A percentile compares a stretch with the other conserved stretches of the same genome.
phyloP scores from a whole-genome alignment of 345 rosid species.

The Rhodomyrtus tomentosa region DNA sequence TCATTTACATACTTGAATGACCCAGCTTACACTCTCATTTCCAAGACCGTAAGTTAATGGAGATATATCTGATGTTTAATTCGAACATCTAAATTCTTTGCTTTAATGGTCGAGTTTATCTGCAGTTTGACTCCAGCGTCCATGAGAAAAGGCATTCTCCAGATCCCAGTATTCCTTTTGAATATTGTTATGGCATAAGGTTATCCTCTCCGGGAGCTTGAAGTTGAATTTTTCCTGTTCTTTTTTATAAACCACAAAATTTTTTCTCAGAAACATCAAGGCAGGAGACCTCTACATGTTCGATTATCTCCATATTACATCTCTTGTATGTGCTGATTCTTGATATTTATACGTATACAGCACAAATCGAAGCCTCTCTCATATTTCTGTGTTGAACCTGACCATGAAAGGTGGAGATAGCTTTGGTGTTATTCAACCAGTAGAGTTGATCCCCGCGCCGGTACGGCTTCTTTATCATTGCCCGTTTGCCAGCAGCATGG shows the following conservation, averaged over 20 bases:
- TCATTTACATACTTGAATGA: slow-evolving; percentile 77
- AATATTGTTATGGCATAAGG: slow-evolving; percentile 71
- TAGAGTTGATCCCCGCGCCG: slow-evolving; percentile 14
- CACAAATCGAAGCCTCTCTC: slow-evolving; percentile 21
- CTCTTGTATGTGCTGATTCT: not conserved
- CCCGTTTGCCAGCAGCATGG: not conserved
- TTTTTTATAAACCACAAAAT: slow-evolving; percentile 12
- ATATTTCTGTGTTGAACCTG: slow-evolving; percentile 39
- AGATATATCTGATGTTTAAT: not conserved
- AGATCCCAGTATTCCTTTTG: slow-evolving; percentile 44
- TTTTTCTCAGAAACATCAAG: not conserved
- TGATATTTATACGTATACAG: slow-evolving; percentile 10
- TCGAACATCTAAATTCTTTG: not conserved
- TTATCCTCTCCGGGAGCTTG: slow-evolving; percentile 2
- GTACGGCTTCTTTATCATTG: slow-evolving; percentile 16
- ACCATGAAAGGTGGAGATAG: slow-evolving; percentile 70
- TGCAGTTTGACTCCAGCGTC: slow-evolving; percentile 58
- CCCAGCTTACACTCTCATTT: slow-evolving; percentile 53
- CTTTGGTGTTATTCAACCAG: slow-evolving; percentile 42
- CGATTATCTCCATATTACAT: not conserved
- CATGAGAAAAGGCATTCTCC: slow-evolving; percentile 32
- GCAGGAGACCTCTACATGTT: not conserved
- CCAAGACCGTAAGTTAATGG: slow-evolving; percentile 36
- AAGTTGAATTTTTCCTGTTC: not conserved
- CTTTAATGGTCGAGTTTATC: not conserved